Percentiles rank a stretch among this genome's conserved stretches.
These are phyloP conservation scores for Schizosaccharomyces octosporus DNA, from an alignment of 805 yeast species.

Conservation along the genomic window DNA sequence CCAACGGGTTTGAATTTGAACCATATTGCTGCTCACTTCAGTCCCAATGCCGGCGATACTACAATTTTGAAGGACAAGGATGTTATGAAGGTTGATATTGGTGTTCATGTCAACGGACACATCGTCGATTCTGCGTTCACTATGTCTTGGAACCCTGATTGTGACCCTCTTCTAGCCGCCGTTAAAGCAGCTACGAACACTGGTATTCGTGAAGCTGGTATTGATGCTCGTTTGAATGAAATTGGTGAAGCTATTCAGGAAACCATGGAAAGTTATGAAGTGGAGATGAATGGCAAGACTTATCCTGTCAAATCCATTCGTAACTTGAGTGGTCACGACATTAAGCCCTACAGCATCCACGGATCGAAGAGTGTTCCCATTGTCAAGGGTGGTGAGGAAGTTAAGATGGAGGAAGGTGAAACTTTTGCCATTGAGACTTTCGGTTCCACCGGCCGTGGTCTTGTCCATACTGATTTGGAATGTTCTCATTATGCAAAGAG, in stretches of 20 bases:
- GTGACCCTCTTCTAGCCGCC: constrained; percentile 57
- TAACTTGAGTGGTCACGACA: constrained; percentile 85
- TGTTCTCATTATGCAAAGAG: constrained; percentile 75
- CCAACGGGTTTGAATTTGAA: constrained; percentile 93
- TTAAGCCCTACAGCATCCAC: constrained; percentile 62
- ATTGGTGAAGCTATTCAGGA: constrained; percentile 92
- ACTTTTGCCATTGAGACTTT: constrained; percentile 94
- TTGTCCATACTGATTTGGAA: constrained; percentile 68
- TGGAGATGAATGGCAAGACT: constrained; percentile 67
- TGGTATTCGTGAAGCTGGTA: constrained; percentile 80
- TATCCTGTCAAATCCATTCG: constrained; percentile 72
- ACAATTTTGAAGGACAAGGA: constrained; percentile 61
- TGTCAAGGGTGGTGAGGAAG: constrained; percentile 73
- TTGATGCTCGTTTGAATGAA: constrained; percentile 82
- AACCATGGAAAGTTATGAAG: constrained; percentile 88
- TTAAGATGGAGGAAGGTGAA: constrained; percentile 98
- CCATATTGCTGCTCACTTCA: constrained; percentile 91
- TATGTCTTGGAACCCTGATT: constrained; percentile 59
- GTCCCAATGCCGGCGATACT: constrained; percentile 88
- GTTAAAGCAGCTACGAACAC: constrained; percentile 85
- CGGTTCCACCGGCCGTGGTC: constrained; percentile 89
- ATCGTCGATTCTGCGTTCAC: constrained; percentile 93
- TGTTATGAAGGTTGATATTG: constrained; percentile 89
- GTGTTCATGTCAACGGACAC: constrained; percentile 85
- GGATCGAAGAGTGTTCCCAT: constrained; percentile 94